These are phyloP conservation scores for Globisporangium paddicum DNA, from an alignment of 352 stramenopile genomes.

Conservation along the genomic window DNA sequence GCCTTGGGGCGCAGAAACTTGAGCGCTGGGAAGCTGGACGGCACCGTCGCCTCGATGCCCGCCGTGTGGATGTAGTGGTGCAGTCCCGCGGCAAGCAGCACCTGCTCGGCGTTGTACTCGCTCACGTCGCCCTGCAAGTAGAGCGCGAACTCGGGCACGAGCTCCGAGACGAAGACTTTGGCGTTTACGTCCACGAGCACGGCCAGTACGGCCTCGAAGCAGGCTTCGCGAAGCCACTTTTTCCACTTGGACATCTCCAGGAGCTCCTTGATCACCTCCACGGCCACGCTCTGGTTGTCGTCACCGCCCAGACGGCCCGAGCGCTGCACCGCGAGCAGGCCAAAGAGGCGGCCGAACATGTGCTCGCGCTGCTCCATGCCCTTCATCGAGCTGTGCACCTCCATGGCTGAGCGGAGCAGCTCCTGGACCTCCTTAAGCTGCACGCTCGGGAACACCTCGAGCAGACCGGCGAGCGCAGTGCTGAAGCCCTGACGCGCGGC, in stretches of 20 bases:
- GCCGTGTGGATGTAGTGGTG: constrained; percentile 59
- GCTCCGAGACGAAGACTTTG: constrained; percentile 43
- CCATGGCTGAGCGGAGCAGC: constrained; percentile 70
- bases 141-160: constrained; percentile 26
- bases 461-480: constrained; percentile 68
- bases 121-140: constrained; percentile 31
- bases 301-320: constrained; percentile 51
- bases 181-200: constrained; percentile 46
- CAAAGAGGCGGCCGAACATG: constrained; percentile 90
- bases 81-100: constrained; percentile 67
- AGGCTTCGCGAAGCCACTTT: constrained; percentile 84
- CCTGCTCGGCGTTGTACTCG: constrained; percentile 71
- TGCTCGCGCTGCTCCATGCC: constrained; percentile 91
- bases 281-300: constrained; percentile 29
- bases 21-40: constrained; percentile 32
- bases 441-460: constrained; percentile 43
- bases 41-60: constrained; percentile 31
- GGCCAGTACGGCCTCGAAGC: constrained; percentile 60
- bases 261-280: constrained; percentile 36
- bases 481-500: constrained; percentile 88
- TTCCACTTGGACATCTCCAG: constrained; percentile 64
- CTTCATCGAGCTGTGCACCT: constrained; percentile 83
- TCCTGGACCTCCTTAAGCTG: constrained; percentile 46
- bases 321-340: constrained; percentile 76
- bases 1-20: constrained; percentile 55